Conservation (phyloP, 805 yeast genomes). For the Candida jianshihensis region DNA sequence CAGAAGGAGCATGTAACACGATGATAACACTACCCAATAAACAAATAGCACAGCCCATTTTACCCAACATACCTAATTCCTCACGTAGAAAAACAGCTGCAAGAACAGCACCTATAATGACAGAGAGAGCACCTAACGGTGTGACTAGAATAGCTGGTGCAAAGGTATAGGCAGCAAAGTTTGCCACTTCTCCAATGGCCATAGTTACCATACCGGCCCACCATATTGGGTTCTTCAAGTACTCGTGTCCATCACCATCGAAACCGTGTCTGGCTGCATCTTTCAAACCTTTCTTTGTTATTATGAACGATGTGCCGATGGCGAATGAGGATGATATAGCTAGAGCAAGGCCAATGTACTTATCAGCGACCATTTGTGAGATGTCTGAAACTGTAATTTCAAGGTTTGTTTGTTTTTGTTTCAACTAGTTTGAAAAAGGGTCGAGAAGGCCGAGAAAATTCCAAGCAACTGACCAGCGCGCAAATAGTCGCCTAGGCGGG, state of each 20-base stretch:
- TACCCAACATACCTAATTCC: constrained; percentile 81
- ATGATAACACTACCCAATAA: constrained; percentile 82
- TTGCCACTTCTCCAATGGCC: constrained; percentile 90
- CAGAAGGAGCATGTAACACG: constrained; percentile 91
- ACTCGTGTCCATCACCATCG: constrained; percentile 68
- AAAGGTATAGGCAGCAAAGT: constrained; percentile 91
- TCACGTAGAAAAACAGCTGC: constrained; percentile 83
- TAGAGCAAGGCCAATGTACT: constrained; percentile 80
- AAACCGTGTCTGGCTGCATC: constrained; percentile 62
- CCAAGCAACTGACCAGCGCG: no score
- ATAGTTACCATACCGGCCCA: constrained; percentile 87
- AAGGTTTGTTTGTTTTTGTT: neutral
- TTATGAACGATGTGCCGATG: constrained; percentile 83
- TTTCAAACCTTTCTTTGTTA: constrained; percentile 80
- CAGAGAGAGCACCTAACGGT: constrained; percentile 86
- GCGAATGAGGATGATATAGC: constrained; percentile 86
- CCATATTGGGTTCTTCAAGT: constrained; percentile 83
- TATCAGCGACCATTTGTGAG: constrained; percentile 49
- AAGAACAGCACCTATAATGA: constrained; percentile 84
- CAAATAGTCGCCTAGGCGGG: no score
- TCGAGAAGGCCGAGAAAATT: no score
- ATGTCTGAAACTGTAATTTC: no score
- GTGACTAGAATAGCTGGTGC: constrained; percentile 92
- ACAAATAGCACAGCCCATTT: constrained; percentile 90
- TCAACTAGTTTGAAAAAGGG: no score